Evolutionary conservation across 768 basidiomycete genomes (phyloP), one percentile per base, ranked within the genome.

Genomic region (Lactarius tabidus): DNA sequence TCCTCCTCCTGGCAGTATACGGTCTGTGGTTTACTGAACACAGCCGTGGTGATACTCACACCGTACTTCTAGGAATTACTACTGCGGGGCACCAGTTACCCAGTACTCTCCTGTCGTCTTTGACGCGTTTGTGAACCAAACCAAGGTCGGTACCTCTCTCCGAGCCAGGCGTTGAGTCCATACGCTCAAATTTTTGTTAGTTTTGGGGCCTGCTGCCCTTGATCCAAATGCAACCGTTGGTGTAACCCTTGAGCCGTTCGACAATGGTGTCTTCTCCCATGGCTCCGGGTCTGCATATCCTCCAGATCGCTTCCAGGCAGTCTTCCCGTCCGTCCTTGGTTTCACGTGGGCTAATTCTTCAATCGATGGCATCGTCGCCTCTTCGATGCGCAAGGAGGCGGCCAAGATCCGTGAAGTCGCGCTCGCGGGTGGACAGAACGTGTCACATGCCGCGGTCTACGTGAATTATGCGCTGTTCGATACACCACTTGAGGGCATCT

Each of bases 321-420:
- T 67, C 54, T 57, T 67, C 36, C 67, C 63, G 10, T 35, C 59
- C 17, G 26, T 17, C 39, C 2, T 57, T 18, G 1, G 10, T 9
- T 1, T 45, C 35, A 3, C 33, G 9, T 67, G 53, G 26, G 23
- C 36, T 3, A 57, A 63, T 6, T 55, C 77, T 18, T 45, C 72
- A 6, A 71, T 72, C 1, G 85, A 86, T 67, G 72, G 71, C 9
- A 64, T 69, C 36, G 77, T 85, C 55, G 72, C 79, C 23, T 52
- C 75, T 28, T 79, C 82, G 8, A 72, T 78, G 20, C 72, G 72
- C 20, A 63, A 56, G 3, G 33, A 28, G 17, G 28, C 62, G 4
- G 36, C 26, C 8, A 9, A 53, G 6, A 2, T 67, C 10, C 36
- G 29, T 1, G 51, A 39, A 14, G 67, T 38, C 5, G 71, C 71